A percentile compares a stretch with the other conserved stretches of the same genome.
phyloP scores from a whole-genome alignment of 805 yeast genomes.

The Spathaspora hagerdaliae region DNA sequence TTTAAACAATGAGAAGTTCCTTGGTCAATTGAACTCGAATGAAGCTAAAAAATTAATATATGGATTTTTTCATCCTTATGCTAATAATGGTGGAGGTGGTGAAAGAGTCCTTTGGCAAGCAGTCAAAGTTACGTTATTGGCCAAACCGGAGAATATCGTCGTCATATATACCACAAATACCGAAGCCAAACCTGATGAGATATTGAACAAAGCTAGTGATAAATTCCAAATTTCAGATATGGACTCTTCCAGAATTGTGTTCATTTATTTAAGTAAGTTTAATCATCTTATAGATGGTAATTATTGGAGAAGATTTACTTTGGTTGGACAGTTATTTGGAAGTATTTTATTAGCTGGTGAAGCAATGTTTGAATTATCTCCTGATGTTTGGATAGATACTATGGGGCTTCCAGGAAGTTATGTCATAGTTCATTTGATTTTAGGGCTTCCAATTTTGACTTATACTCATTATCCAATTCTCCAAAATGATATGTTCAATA shows the following conservation, averaged over 20 bases:
- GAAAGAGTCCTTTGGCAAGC: conserved; percentile 97
- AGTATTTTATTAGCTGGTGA: conserved; percentile 64
- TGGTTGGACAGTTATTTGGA: conserved; percentile 86
- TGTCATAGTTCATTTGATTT: conserved; percentile 52
- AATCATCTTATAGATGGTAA: conserved; percentile 62
- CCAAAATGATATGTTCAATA: conserved; percentile 79
- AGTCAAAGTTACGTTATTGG: conserved; percentile 60
- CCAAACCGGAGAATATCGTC: conserved; percentile 47
- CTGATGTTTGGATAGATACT: conserved; percentile 93
- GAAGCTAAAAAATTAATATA: conserved; percentile 43
- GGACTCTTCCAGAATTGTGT: conserved; percentile 52
- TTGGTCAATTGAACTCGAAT: conserved; percentile 29
- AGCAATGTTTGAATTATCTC: conserved; percentile 64
- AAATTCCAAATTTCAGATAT: conserved; percentile 50
- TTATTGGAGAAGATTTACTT: conserved; percentile 76
- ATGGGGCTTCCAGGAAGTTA: conserved; percentile 91
- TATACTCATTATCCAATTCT: conserved; percentile 95
- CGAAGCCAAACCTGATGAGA: conserved; percentile 44
- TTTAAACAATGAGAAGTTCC: conserved; percentile 11
- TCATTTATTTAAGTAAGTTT: conserved; percentile 52
- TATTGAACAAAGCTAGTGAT: conserved; percentile 47
- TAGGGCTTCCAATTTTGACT: conserved; percentile 72
- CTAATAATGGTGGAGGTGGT: conserved; percentile 98
- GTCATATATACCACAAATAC: conserved; percentile 71
- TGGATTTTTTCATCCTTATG: conserved; percentile 94